Percentiles rank a stretch among this genome's conserved stretches.
These are phyloP conservation scores for Zygnema cylindricum DNA, from an alignment of 139 green algal species.

Conservation along the genomic window DNA sequence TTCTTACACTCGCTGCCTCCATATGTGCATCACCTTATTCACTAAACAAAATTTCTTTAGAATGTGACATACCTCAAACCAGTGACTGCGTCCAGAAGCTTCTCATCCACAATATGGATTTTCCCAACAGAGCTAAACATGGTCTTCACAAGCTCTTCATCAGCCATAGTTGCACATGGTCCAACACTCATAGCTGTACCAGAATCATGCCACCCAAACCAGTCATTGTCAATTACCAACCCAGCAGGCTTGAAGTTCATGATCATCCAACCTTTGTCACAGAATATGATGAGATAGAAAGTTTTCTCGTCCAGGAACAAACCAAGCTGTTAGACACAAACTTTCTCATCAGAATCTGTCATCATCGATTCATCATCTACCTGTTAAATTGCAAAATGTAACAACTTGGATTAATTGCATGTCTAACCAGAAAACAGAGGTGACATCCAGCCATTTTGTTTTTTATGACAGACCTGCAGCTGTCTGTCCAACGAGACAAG, in stretches of 20 bases:
- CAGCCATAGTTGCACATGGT: constrained; percentile 67
- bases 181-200: constrained; percentile 84
- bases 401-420: too few relatives aligned
- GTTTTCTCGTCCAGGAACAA: not conserved
- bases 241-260: not conserved
- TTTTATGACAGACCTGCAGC: constrained; percentile 66
- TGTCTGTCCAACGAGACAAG: constrained; percentile 89
- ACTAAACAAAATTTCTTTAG: too few relatives aligned
- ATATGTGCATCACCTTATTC: too few relatives aligned
- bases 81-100: constrained; percentile 90
- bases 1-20: too few relatives aligned
- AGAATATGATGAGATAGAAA: not conserved
- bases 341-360: not conserved
- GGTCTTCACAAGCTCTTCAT: constrained; percentile 66
- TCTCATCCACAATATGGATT: constrained; percentile 74
- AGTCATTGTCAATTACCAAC: too few relatives aligned
- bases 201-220: too few relatives aligned
- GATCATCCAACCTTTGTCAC: not conserved
- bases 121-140: constrained; percentile 63
- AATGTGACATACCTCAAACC: constrained; percentile 79
- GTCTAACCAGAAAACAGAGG: too few relatives aligned
- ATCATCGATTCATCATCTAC: not conserved
- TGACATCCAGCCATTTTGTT: too few relatives aligned
- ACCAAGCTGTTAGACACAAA: not conserved
- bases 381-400: not conserved